These are phyloP conservation scores for Fusarium kyushuense DNA, from an alignment of 2,329 filamentous ascomycete genomes.

Conservation along the genomic window DNA sequence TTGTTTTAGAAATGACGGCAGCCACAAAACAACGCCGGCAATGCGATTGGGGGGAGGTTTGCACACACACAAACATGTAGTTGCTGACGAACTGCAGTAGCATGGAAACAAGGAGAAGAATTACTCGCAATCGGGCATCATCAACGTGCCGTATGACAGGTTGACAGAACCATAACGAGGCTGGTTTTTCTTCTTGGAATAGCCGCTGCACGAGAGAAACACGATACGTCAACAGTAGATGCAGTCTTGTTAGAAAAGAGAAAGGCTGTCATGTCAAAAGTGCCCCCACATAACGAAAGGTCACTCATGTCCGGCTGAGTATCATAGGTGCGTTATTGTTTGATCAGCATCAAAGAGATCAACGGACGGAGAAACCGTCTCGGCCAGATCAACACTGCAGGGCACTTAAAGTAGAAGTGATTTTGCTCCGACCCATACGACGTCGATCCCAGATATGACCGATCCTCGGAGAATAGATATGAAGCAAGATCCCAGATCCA, in stretches of 20 bases:
- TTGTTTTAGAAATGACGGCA: background rate
- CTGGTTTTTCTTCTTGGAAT: background rate
- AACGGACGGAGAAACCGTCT: background rate
- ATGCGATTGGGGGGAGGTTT: slow-evolving; percentile 5
- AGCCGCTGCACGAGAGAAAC: slow-evolving; percentile 1
- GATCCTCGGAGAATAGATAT: slow-evolving; percentile 1
- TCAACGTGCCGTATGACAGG: background rate
- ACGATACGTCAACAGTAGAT: background rate
- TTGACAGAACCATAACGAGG: background rate
- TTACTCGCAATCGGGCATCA: background rate
- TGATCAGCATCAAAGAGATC: background rate
- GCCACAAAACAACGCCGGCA: slow-evolving; percentile 8
- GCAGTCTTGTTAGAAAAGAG: background rate
- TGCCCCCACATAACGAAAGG: background rate
- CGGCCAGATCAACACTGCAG: background rate
- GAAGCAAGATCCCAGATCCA: background rate
- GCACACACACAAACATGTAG: slow-evolving; percentile 17
- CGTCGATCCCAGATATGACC: slow-evolving; percentile 7
- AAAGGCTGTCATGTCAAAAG: background rate
- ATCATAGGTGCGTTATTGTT: background rate
- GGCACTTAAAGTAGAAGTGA: background rate
- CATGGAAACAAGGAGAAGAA: background rate
- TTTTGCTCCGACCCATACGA: background rate
- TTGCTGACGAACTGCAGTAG: background rate
- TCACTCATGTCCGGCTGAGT: background rate